Base-by-base conservation (phyloP, 2,329 filamentous ascomycete species). In the Dothistroma septosporum region DNA sequence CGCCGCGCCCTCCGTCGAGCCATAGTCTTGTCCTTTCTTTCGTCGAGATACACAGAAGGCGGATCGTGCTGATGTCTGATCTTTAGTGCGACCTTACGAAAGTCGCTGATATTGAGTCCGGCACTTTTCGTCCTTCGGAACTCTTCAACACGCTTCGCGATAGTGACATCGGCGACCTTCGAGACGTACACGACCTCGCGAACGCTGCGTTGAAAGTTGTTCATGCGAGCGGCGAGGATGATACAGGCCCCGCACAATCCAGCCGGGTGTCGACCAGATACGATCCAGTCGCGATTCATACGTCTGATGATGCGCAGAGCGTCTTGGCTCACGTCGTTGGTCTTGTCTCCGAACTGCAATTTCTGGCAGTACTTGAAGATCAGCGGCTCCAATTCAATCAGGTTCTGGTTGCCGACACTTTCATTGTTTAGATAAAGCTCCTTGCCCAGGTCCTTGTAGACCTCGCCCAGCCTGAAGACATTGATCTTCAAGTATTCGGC, bases 251-350 rank as follows among this genome's bases (percentile, higher is more conserved):
- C 94, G 74, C 92, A 97, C 58, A 97, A 88, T 66, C 94, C 94
- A 7, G 93, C 93, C 16, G 94, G 94, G 46, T 94, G 88, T 70
- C 94, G 89, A 69, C 94, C 94, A 73, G 92, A 91, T 52, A 92
- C 88, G 85, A 99, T 97, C 92, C 94, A 97, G 77, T 99, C 94
- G 57, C 91, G 83, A 66, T 91, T 92, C 94, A 99, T 97, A 63
- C 94, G 88, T 74, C 89, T 87, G 59, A 96, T 87, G 56, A 99
- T 88, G 58, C 89, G 87, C 59, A 92, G 87, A 7, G 94, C 94
- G 70, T 97, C 92, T 67, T 90, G 86, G 47, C 92, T 92, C 14
- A 99, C 92, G 67, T 89, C 89, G 73, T 89, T 87, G 16, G 89
- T 92, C 65, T 88, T 84, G 41, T 87, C 82, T 57, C 88, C 90